Evolutionary conservation across 805 yeast species (phyloP).

Genomic region (Candida coquimbonensis): DNA sequence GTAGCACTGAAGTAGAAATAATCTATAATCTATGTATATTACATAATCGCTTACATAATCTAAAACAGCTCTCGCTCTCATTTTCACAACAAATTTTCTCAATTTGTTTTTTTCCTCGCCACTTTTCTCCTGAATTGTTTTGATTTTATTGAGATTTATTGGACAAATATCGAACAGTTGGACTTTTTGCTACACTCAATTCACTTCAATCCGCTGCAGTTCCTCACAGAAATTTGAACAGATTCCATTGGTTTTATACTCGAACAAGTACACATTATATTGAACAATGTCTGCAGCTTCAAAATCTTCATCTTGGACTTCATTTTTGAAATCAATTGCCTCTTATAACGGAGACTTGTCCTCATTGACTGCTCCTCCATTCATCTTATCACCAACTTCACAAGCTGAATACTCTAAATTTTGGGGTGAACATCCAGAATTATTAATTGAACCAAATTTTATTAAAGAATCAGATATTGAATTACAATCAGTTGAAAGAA

Average conservation of each 20-base stretch:
- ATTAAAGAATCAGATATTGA: constrained; percentile 33
- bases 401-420: constrained; percentile 87
- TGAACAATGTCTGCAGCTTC: constrained; percentile 20
- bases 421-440: constrained; percentile 91
- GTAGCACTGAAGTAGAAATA: too few relatives aligned
- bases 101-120: neutral
- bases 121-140: neutral
- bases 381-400: constrained; percentile 86
- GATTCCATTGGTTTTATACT: neutral
- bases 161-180: neutral
- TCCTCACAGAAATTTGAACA: too few relatives aligned
- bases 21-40: too few relatives aligned
- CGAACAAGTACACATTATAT: neutral
- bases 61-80: too few relatives aligned
- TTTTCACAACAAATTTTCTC: too few relatives aligned
- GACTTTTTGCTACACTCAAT: too few relatives aligned
- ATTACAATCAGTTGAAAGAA: constrained; percentile 55
- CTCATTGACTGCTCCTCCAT: constrained; percentile 94
- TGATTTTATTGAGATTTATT: neutral
- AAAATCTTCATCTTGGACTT: constrained; percentile 68
- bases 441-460: constrained; percentile 66
- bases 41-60: too few relatives aligned
- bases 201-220: too few relatives aligned
- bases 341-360: constrained; percentile 92
- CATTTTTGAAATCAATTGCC: constrained; percentile 84